Evolutionary conservation across 192 early-diverging fungal species (phyloP).

Genomic region (Backusella westeae): DNA sequence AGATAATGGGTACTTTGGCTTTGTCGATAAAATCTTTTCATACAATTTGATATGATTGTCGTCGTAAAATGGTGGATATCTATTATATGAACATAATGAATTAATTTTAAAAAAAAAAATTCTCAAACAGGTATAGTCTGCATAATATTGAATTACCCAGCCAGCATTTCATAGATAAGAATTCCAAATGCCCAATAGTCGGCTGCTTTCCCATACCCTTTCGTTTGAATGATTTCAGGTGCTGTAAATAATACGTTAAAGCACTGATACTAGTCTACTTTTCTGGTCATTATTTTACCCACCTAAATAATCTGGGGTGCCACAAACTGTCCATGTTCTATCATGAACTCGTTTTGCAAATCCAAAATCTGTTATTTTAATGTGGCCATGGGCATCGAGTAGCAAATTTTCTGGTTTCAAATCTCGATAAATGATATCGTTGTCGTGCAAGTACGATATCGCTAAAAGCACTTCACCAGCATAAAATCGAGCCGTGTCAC

Average conservation of each 20-base stretch:
- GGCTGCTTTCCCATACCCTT: conserved; percentile 84
- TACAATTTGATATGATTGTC: conserved; percentile 86
- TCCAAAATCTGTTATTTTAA: conserved; percentile 92
- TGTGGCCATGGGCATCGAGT: conserved; percentile 72
- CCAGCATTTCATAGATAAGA: conserved; percentile 87
- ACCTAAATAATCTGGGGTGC: conserved; percentile 81
- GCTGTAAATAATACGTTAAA: conserved; percentile 33
- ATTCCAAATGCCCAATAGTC: conserved; percentile 93
- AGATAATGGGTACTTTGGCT: conserved; percentile 68
- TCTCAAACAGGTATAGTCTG: neutral
- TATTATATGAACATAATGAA: neutral
- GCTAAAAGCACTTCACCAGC: conserved; percentile 80
- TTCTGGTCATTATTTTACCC: neutral
- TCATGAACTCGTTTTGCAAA: conserved; percentile 78
- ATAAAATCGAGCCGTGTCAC: conserved; percentile 83
- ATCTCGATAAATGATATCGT: conserved; percentile 85
- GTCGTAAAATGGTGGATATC: conserved; percentile 81
- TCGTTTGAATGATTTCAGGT: conserved; percentile 83
- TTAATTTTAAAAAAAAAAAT: neutral
- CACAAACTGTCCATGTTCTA: conserved; percentile 88
- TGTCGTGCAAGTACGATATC: conserved; percentile 74
- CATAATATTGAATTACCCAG: conserved; percentile 43
- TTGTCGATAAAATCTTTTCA: conserved; percentile 80
- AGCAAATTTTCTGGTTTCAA: conserved; percentile 79
- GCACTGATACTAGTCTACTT: neutral